phyloP scores from a whole-genome alignment of 768 basidiomycete species.

The Leccinellum luteum region DNA sequence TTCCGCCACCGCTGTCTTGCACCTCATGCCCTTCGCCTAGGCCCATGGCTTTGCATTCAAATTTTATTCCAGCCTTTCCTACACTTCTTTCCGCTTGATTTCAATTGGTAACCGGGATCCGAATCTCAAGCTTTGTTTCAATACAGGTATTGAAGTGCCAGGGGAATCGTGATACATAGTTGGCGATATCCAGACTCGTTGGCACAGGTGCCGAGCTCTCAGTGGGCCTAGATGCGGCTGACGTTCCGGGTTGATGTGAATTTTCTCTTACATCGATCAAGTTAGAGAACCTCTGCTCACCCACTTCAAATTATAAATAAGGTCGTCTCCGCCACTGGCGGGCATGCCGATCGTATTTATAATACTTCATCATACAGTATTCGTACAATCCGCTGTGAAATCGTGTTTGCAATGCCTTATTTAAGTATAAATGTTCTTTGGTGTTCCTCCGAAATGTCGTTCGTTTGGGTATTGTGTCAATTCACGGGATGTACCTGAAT shows the following conservation, averaged over 20 bases:
- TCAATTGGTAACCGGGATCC: too few species aligned
- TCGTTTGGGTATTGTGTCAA: conserved; percentile 1
- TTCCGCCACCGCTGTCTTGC: too few species aligned
- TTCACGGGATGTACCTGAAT: conserved; percentile 20
- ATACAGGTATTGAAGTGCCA: too few species aligned
- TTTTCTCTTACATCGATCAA: background rate
- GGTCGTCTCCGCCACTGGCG: background rate
- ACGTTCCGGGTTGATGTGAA: background rate
- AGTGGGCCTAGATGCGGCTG: too few species aligned
- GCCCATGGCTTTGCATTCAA: too few species aligned
- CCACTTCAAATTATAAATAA: background rate
- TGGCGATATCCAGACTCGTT: too few species aligned
- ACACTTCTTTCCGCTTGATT: too few species aligned
- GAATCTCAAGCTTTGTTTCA: too few species aligned
- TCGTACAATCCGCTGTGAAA: background rate
- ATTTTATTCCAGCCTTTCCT: too few species aligned
- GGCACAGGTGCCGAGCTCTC: too few species aligned
- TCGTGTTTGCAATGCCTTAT: background rate
- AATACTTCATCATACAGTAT: background rate
- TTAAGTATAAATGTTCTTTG: background rate
- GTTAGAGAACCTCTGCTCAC: background rate
- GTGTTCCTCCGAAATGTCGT: background rate
- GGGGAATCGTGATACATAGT: too few species aligned
- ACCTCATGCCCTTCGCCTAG: too few species aligned
- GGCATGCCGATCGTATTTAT: background rate